phyloP scores from a whole-genome alignment of 768 basidiomycete genomes.

The Naganishia vaughanmartiniae region DNA sequence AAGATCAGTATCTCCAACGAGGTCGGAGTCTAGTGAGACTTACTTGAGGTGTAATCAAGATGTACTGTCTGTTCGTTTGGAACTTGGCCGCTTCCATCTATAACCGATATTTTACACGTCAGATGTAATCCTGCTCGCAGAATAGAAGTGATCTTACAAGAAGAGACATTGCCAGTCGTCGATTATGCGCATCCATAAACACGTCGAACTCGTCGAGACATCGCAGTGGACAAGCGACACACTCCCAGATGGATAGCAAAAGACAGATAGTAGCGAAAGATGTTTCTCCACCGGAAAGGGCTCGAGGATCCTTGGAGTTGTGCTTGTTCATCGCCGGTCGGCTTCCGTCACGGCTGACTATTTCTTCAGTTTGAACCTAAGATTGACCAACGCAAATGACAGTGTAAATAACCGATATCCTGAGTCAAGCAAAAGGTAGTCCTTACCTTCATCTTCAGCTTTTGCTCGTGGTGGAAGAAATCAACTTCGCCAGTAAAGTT shows the following conservation, averaged over 20 bases:
- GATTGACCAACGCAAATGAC: neutral
- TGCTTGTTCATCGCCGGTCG: conserved; percentile 26
- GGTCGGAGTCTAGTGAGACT: conserved; percentile 4
- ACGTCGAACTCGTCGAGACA: conserved; percentile 99
- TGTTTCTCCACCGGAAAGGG: conserved; percentile 82
- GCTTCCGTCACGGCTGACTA: conserved; percentile 54
- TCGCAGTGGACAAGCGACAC: conserved; percentile 86
- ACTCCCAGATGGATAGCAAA: conserved; percentile 91
- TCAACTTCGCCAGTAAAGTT: conserved; percentile 20
- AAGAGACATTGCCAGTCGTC: conserved; percentile 91
- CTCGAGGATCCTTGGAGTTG: conserved; percentile 39
- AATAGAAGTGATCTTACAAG: conserved; percentile 59
- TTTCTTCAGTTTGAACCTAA: conserved; percentile 80
- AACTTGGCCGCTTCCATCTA: conserved; percentile 86
- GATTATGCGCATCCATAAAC: conserved; percentile 66
- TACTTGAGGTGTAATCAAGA: conserved; percentile 87
- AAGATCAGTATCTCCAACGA: neutral
- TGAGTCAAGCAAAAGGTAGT: too few relatives aligned
- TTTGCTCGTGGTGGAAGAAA: conserved; percentile 17
- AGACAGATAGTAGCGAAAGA: conserved; percentile 95
- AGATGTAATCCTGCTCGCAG: conserved; percentile 18
- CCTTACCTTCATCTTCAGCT: conserved; percentile 36
- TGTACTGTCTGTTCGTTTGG: conserved; percentile 84
- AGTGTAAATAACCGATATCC: neutral
- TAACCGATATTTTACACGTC: neutral